Evolutionary conservation across 2,329 filamentous ascomycete species (phyloP).

Genomic region (Botrytis medusae): DNA sequence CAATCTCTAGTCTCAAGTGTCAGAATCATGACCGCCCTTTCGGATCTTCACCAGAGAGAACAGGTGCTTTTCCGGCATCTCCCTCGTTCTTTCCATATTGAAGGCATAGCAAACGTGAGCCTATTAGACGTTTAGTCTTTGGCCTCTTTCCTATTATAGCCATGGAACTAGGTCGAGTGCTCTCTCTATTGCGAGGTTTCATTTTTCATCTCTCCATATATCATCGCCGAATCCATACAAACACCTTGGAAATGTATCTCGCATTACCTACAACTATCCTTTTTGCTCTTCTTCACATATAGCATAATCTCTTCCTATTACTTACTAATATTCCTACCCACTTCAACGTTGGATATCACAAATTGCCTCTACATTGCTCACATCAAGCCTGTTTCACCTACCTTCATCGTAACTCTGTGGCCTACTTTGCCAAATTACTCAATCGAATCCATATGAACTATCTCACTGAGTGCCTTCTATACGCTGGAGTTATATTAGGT

Average conservation of each 20-base stretch:
- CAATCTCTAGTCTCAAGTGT: not conserved
- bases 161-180: no score
- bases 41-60: not conserved
- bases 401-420: not conserved
- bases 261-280: constrained; percentile 7
- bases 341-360: not conserved
- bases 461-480: constrained; percentile 7
- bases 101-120: not conserved
- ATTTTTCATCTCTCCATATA: not conserved
- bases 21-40: not conserved
- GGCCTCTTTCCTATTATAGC: not conserved
- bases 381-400: not conserved
- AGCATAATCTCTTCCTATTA: not conserved
- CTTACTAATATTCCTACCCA: not conserved
- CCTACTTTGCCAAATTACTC: not conserved
- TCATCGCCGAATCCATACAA: not conserved
- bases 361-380: not conserved
- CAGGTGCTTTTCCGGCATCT: not conserved
- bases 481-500: not conserved
- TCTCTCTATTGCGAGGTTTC: not conserved
- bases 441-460: not conserved
- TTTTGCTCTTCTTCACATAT: not conserved
- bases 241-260: constrained; percentile 9
- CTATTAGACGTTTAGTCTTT: not conserved
- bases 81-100: not conserved